These are phyloP conservation scores for Blastocystis sp. DNA, from an alignment of 352 stramenopile genomes.

Conservation along the genomic window DNA sequence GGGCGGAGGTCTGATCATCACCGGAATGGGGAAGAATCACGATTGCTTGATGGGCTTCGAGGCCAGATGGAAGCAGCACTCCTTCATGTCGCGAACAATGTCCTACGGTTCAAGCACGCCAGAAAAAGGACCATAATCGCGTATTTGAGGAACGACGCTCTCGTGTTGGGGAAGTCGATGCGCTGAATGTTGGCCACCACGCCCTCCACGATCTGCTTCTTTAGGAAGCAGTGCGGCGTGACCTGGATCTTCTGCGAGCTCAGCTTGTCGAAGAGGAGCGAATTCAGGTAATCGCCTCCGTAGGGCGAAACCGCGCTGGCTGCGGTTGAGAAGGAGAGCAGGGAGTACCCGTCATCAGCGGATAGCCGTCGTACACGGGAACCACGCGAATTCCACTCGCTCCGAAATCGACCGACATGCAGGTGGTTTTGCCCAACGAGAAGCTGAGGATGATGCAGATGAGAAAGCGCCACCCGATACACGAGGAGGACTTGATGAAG, in stretches of 20 bases:
- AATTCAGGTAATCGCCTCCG: conserved; percentile 45
- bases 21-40: not conserved
- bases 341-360: conserved; percentile 38
- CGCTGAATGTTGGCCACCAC: conserved; percentile 64
- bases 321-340: not conserved
- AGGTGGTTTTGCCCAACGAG: conserved; percentile 62
- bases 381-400: conserved; percentile 56
- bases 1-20: conserved; percentile 20
- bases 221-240: conserved; percentile 52
- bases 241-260: conserved; percentile 62
- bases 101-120: not conserved
- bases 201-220: conserved; percentile 63
- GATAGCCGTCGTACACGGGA: conserved; percentile 62
- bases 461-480: not conserved
- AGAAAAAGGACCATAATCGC: conserved; percentile 1
- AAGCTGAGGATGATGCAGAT: not conserved
- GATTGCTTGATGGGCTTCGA: conserved; percentile 38
- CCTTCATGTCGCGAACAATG: conserved; percentile 64
- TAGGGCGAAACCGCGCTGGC: conserved; percentile 55
- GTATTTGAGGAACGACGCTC: conserved; percentile 48
- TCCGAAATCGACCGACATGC: conserved; percentile 57
- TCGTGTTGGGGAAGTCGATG: conserved; percentile 54
- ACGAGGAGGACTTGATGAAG: conserved; percentile 57
- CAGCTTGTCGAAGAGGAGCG: conserved; percentile 45
- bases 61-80: conserved; percentile 42